Conservation (phyloP, 163 green algal species). For the Scenedesmus sp. region DNA sequence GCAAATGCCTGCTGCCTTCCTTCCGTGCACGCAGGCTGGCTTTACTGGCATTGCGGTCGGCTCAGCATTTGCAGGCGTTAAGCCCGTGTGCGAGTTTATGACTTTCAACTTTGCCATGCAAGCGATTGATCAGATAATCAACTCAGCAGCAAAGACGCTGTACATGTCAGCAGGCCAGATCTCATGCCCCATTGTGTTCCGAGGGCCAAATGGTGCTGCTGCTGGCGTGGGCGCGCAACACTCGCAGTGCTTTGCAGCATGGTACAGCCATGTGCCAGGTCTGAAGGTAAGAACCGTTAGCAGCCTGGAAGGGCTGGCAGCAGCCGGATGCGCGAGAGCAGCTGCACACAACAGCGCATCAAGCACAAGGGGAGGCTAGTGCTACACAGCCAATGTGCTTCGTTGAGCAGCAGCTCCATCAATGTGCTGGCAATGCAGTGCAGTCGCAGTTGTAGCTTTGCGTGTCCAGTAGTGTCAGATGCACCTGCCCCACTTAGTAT, state of each 20-base stretch:
- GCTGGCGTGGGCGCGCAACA: conserved; percentile 93
- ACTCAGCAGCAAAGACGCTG: conserved; percentile 97
- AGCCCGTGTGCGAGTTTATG: conserved; percentile 99
- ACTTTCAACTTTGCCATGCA: conserved; percentile 99
- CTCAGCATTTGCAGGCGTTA: conserved; percentile 93
- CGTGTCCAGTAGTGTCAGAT: no score
- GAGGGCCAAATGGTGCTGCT: conserved; percentile 94
- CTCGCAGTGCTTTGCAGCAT: conserved; percentile 94
- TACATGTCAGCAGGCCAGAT: conserved; percentile 99
- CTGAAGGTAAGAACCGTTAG: conserved; percentile 88
- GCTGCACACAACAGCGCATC: no score
- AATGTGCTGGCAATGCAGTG: no score
- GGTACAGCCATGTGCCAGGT: conserved; percentile 90
- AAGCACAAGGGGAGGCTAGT: no score
- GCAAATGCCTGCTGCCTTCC: background rate
- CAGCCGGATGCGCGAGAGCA: no score
- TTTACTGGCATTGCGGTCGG: conserved; percentile 97
- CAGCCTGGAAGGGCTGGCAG: no score
- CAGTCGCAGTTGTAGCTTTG: no score
- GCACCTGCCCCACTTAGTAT: no score
- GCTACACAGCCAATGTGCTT: no score
- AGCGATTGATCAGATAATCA: conserved; percentile 99
- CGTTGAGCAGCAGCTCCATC: no score
- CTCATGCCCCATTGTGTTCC: conserved; percentile 96
- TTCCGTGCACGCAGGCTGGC: conserved; percentile 78